Conservation (phyloP, 2,329 filamentous ascomycete species). For the Calonectria leucothoes region DNA sequence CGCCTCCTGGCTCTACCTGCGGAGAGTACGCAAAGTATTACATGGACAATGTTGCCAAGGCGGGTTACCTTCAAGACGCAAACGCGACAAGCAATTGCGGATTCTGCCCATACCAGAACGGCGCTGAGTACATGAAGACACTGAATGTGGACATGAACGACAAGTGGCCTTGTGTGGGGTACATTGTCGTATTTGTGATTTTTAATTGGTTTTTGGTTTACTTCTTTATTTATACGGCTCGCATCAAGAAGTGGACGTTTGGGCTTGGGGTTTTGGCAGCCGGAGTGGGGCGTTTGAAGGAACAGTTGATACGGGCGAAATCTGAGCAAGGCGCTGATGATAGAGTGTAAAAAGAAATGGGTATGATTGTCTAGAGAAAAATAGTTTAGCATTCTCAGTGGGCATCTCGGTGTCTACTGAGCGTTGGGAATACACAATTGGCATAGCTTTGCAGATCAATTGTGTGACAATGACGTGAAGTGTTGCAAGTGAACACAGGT, state of each 20-base stretch:
- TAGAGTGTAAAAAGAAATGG: neutral
- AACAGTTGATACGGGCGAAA: neutral
- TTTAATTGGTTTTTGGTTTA: conserved; percentile 78
- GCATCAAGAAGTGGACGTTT: conserved; percentile 76
- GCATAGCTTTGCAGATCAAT: neutral
- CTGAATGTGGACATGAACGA: conserved; percentile 61
- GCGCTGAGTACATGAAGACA: conserved; percentile 71
- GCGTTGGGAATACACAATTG: neutral
- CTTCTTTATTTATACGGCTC: conserved; percentile 80
- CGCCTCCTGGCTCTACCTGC: conserved; percentile 73
- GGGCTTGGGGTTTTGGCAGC: conserved; percentile 61
- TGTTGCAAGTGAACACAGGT: neutral
- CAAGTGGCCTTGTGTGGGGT: conserved; percentile 76
- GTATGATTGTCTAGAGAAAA: neutral
- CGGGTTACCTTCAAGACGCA: conserved; percentile 74
- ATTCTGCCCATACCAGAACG: conserved; percentile 73
- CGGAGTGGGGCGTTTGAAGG: neutral
- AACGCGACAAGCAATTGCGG: conserved; percentile 68
- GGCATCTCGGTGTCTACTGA: neutral
- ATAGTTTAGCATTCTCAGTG: neutral
- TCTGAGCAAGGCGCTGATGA: neutral
- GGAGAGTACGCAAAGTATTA: conserved; percentile 71
- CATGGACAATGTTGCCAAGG: conserved; percentile 51
- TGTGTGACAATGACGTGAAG: neutral
- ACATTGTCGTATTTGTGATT: conserved; percentile 77